Evolutionary conservation across 495 filamentous ascomycete species (phyloP), one percentile per base, ranked within the genome.

Genomic region (Talaromyces liani): DNA sequence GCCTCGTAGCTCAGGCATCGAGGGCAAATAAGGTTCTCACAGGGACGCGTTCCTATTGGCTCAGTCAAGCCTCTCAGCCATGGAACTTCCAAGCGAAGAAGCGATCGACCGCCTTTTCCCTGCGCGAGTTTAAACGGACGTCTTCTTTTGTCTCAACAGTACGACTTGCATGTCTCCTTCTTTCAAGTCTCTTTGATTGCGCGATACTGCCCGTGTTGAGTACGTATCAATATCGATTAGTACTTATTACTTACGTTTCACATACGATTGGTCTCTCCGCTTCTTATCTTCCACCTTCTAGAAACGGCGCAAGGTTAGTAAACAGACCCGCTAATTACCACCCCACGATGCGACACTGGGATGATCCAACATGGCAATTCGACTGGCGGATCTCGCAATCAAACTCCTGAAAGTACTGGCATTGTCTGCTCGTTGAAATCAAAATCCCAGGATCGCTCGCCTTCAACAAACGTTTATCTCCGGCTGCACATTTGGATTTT

Each of bases 331-430:
- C 53, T 56, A 27, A 56, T 16, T 56, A 59, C 59, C 24, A 61
- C 59, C 59, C 34, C 59, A 47, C 36, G 59, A 61, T 61, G 18
- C 41, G 41, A 61, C 59, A 27, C 25, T 49, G 18, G 45, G 18
- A 20, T 49, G 45, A 49, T 27, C 53, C 24, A 56, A 56, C 7
- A 27, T 27, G 12, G 53, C 22, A 56, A 10, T 27, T 56, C 41
- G 31, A 39, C 20, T 16, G 3, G 18, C 14, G 12, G 36, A 60
- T 39, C 34, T 45, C 58, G 58, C 34, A 24, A 20, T 25, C 22
- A 24, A 24, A 0, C 49, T 14, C 36, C 14, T 14, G 14, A 41
- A 16, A 16, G 36, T 14, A 41, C 8, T 0, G 36, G n/a, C 36
- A 41, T 41, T 12, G 36, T 16, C 36, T 41, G 36, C 14, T 41